Base-by-base conservation (phyloP, 495 filamentous ascomycete species). In the Penicillium cinerascens region DNA sequence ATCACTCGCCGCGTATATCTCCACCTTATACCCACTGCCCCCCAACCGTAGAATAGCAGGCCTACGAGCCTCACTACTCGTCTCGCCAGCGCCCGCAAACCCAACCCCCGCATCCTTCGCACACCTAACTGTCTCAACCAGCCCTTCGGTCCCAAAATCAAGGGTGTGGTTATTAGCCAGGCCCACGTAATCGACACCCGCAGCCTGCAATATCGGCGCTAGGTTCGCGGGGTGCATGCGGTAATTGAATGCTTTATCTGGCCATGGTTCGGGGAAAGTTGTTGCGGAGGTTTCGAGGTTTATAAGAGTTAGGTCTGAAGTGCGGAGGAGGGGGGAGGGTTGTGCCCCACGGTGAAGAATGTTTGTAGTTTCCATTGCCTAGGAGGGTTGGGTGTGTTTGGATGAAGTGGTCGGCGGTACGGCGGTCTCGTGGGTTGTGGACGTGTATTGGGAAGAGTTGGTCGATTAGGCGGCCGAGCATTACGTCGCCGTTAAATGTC, bases 211-310 rank as follows among this genome's bases (percentile, higher is more conserved):
- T 5, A 66, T 63, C 3, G 56, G 53, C 9, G 27, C 48, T 1
- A 73, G 52, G 44, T 76, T 74, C 10, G 60, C 62, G 2, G 73
- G 73, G 42, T 75, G 69, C 63, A 69, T 73, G 42, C 73, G 63
- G 49, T 74, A 76, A 44, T 75, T 74, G 59, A 71, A 76, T 6
- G 41, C 53, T 37, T 76, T 76, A 45, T 70, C 42, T 2, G 73
- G 73, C 69, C 73, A 76, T 15, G 62, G 63, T 0, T 27, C 44
- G 13, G 39, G 23, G 27, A 58, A 50, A 1, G 63, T 69, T 20
- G 73, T 76, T 7, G 55, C 68, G 10, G 73, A 43, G 8, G 73
- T 76, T 51, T 76, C 73, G 47, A 76, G 72, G 47, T 75, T 76
- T 56, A 76, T 70, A 25, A 75, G 42, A 39, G 58, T 64, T 16